Base-by-base conservation (phyloP, 495 filamentous ascomycete genomes). In the Parathielavia hyrcaniae region DNA sequence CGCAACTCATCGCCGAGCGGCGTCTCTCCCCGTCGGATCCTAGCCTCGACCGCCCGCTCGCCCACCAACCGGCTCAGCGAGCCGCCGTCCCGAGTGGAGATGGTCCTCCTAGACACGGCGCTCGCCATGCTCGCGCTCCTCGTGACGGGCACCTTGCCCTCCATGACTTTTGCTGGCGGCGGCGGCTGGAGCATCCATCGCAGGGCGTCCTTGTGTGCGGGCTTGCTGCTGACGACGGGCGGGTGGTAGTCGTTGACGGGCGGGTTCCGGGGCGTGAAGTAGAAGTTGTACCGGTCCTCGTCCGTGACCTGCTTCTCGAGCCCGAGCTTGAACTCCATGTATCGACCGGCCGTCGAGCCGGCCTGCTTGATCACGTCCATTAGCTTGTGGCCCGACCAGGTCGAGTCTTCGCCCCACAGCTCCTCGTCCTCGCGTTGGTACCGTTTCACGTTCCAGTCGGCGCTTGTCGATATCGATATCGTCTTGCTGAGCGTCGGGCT, bases 131-230 rank as follows among this genome's bases (percentile, higher is more conserved):
- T 74, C 44, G 75, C 69, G 60, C 75, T 84, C 49, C 81, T 70
- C 60, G 78, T 78, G 53, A 77, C 75, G 10, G 74, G 75, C 16
- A 83, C 77, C 67, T 91, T 92, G 58, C 90, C 89, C 62, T 84
- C 86, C 91, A 96, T 96, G 48, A 96, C 74, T 64, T 82, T 87
- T 17, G 90, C 88, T 50, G 80, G 81, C 39, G 91, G 91, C 4
- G 90, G 90, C 3, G 90, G 91, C 69, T 92, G 88, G 35, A 95
- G 74, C 89, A 96, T 93, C 91, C 91, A 96, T 63, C 74, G 73
- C n/a, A 83, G 84, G 53, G 86, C 87, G 23, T 82, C 82, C 50
- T 77, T 79, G 66, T 84, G 81, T 17, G 77, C 71, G 8, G 88
- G 86, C 44, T 76, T 81, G 59, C 83, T 84, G 67, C 88, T 87